Evolutionary conservation across 768 basidiomycete species (phyloP).

Genomic region (Pulveroboletus sp.): DNA sequence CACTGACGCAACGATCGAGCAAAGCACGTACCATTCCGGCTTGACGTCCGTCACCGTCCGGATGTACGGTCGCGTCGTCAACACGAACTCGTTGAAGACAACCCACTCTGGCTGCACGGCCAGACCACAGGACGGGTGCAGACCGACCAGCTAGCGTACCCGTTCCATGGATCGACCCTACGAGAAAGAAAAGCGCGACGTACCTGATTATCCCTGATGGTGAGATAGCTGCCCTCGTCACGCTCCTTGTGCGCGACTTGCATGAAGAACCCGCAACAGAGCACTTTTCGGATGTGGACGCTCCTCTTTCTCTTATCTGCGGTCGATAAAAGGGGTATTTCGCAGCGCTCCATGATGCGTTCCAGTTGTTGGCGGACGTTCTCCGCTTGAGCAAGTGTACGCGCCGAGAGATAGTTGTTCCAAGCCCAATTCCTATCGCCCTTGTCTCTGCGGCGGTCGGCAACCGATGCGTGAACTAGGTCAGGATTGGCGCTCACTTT

Average conservation of each 20-base stretch:
- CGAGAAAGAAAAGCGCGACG: slow-evolving; percentile 15
- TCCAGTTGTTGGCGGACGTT: slow-evolving; percentile 88
- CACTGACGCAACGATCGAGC: background rate
- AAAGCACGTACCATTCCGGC: slow-evolving; percentile 70
- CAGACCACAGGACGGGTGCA: slow-evolving; percentile 83
- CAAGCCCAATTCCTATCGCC: slow-evolving; percentile 87
- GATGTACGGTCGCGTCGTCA: slow-evolving; percentile 86
- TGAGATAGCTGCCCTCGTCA: slow-evolving; percentile 81
- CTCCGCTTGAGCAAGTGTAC: slow-evolving; percentile 85
- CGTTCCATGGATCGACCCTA: background rate
- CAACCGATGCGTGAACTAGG: background rate
- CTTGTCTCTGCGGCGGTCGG: slow-evolving; percentile 48
- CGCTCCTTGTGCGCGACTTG: slow-evolving; percentile 95
- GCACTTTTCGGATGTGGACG: slow-evolving; percentile 70
- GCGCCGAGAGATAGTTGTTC: slow-evolving; percentile 80
- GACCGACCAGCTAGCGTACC: slow-evolving; percentile 12
- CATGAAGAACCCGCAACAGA: slow-evolving; percentile 97
- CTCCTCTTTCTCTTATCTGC: slow-evolving; percentile 69
- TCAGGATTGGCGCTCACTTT: slow-evolving; percentile 49
- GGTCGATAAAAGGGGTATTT: slow-evolving; percentile 69
- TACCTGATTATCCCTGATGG: slow-evolving; percentile 93
- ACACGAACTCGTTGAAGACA: slow-evolving; percentile 89
- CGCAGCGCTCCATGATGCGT: slow-evolving; percentile 87
- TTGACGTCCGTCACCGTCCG: slow-evolving; percentile 88
- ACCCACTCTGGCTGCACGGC: slow-evolving; percentile 91